phyloP scores from a whole-genome alignment of 345 rosid genomes.

The Linum lewisii region DNA sequence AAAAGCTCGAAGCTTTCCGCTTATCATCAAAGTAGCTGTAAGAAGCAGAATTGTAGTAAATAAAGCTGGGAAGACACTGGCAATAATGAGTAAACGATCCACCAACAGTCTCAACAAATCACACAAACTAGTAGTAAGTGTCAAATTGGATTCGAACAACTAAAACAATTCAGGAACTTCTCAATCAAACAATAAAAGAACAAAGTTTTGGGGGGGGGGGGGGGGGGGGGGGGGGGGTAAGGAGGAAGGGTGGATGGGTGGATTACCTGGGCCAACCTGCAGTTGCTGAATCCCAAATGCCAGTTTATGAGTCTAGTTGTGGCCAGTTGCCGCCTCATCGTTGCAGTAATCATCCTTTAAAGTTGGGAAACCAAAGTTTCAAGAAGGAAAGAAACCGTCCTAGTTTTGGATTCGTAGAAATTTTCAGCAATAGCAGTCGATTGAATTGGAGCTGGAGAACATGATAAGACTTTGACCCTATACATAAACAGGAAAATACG shows the following conservation, averaged over 20 bases:
- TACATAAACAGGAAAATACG: too few relatives aligned
- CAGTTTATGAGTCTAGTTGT: slow-evolving; percentile 6
- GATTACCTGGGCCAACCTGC: slow-evolving; percentile 1
- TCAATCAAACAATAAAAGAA: background rate
- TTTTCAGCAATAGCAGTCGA: too few relatives aligned
- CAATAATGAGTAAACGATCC: background rate
- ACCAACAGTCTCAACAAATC: background rate
- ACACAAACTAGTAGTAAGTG: background rate
- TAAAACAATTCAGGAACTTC: background rate
- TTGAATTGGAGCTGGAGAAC: too few relatives aligned
- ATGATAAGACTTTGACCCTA: too few relatives aligned
- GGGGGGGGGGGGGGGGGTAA: background rate
- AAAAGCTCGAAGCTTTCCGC: background rate
- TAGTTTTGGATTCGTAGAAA: too few relatives aligned
- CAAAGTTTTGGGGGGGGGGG: background rate
- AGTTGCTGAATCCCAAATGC: slow-evolving; percentile 15
- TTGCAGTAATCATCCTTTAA: background rate
- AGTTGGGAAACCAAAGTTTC: background rate
- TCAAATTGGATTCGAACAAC: background rate
- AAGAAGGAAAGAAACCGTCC: background rate
- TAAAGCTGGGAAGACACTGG: too few relatives aligned
- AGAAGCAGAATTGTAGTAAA: background rate
- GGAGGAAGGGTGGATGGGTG: background rate
- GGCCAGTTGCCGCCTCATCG: slow-evolving; percentile 13
- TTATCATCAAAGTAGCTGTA: background rate